phyloP scores from a whole-genome alignment of 1,139 yeast species.

The Yamadazyma jaroonii region DNA sequence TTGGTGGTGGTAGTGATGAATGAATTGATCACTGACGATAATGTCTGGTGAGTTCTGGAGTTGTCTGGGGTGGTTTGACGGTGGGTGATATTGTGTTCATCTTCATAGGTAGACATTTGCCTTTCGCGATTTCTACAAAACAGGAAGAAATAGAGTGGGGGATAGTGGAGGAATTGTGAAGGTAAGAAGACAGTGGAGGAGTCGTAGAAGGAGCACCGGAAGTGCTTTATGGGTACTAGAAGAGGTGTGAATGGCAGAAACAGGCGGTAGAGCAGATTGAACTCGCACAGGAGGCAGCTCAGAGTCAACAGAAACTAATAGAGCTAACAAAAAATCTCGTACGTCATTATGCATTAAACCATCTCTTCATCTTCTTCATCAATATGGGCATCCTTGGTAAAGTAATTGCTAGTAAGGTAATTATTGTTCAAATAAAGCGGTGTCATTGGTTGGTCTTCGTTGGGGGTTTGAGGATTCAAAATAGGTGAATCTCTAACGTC shows the following conservation, averaged over 20 bases:
- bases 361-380: slow-evolving; percentile 5
- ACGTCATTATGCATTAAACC: slow-evolving; percentile 10
- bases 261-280: too few relatives aligned
- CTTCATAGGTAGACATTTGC: slow-evolving; percentile 41
- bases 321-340: too few relatives aligned
- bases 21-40: slow-evolving; percentile 33
- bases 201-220: too few relatives aligned
- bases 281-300: too few relatives aligned
- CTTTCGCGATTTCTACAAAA: slow-evolving; percentile 1
- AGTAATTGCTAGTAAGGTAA: slow-evolving; percentile 11
- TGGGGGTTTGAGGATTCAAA: slow-evolving; percentile 42
- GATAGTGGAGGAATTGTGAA: background rate
- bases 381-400: slow-evolving; percentile 10
- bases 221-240: background rate
- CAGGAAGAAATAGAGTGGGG: background rate
- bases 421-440: slow-evolving; percentile 34
- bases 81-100: slow-evolving; percentile 14
- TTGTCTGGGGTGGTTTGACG: slow-evolving; percentile 15
- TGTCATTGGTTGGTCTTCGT: slow-evolving; percentile 47
- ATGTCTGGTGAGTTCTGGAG: slow-evolving; percentile 37
- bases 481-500: slow-evolving; percentile 28
- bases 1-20: slow-evolving; percentile 20
- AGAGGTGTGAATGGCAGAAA: too few relatives aligned
- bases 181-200: background rate
- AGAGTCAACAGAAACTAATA: too few relatives aligned